Conservation (phyloP, 176 grass and related monocot genomes). For the Cocos nucifera region DNA sequence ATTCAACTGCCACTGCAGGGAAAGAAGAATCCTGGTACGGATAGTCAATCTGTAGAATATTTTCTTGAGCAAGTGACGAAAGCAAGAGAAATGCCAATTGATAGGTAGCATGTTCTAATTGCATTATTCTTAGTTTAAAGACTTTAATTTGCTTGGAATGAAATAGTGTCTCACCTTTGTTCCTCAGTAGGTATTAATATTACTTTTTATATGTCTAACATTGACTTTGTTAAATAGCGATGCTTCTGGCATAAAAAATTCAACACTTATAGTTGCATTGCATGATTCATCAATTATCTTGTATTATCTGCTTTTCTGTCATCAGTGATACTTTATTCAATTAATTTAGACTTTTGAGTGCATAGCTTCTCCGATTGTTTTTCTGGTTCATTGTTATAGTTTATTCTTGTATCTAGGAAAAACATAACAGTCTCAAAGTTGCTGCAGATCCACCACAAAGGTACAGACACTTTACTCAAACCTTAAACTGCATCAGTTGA, state of each 20-base stretch:
- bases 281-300: too few relatives aligned
- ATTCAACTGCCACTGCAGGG: constrained; percentile 41
- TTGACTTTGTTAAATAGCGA: neutral
- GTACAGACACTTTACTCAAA: too few relatives aligned
- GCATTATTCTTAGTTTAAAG: neutral
- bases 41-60: constrained; percentile 44
- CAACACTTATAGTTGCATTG: too few relatives aligned
- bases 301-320: too few relatives aligned
- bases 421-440: too few relatives aligned
- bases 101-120: constrained; percentile 36
- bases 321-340: too few relatives aligned
- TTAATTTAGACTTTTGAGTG: too few relatives aligned
- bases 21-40: constrained; percentile 84
- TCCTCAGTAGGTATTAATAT: neutral
- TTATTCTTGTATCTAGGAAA: too few relatives aligned
- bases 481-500: too few relatives aligned
- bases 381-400: too few relatives aligned
- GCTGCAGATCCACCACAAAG: too few relatives aligned
- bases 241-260: neutral
- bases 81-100: constrained; percentile 71
- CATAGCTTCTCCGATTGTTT: too few relatives aligned
- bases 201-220: neutral
- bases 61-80: constrained; percentile 68
- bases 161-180: neutral
- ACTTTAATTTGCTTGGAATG: neutral